Evolutionary conservation across 2,329 filamentous ascomycete species (phyloP).

Genomic region (Chaetomium sp.): DNA sequence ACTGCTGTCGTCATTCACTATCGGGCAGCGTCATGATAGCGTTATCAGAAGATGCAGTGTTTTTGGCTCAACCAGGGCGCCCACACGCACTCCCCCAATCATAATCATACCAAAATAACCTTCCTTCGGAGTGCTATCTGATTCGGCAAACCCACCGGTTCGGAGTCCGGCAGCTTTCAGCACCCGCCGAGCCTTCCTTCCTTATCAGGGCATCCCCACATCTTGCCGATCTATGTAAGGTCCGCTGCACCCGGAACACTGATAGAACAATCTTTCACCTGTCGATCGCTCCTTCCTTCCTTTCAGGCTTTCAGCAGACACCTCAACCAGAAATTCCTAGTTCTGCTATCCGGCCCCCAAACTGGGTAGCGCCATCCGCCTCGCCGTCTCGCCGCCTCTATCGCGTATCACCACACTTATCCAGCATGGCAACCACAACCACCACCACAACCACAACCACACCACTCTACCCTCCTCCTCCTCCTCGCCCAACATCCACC

Average conservation of each 20-base stretch:
- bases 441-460: background rate
- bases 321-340: background rate
- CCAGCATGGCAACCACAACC: background rate
- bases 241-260: background rate
- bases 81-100: background rate
- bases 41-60: background rate
- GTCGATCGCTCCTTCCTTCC: background rate
- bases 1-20: background rate
- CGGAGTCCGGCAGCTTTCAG: slow-evolving; percentile 16
- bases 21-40: background rate
- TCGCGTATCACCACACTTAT: background rate
- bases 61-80: slow-evolving; percentile 1
- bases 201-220: slow-evolving; percentile 6
- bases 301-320: background rate
- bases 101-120: slow-evolving; percentile 1
- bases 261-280: background rate
- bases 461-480: background rate
- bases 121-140: slow-evolving; percentile 1
- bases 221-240: background rate
- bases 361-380: background rate
- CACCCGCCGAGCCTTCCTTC: background rate
- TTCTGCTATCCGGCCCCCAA: background rate
- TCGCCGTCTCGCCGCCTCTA: background rate
- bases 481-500: background rate
- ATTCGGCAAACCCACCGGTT: slow-evolving; percentile 8